Conservation (phyloP, 192 early-diverging fungal genomes). For the Coemansia asiatica region DNA sequence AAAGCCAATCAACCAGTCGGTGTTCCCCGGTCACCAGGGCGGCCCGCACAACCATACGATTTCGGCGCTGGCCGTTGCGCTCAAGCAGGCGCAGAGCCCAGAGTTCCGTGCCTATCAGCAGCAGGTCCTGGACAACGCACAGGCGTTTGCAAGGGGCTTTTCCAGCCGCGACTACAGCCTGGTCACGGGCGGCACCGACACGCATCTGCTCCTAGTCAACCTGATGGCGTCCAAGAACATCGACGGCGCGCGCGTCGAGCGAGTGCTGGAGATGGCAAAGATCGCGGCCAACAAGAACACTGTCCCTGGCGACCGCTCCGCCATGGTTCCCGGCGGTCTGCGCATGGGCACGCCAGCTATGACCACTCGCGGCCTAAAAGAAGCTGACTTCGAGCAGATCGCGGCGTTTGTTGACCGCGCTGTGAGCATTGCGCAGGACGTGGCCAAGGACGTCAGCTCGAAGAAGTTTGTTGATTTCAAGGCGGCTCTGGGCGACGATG, state of each 20-base stretch:
- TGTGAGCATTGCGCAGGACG: conserved; percentile 74
- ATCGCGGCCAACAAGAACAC: conserved; percentile 99
- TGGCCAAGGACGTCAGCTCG: conserved; percentile 63
- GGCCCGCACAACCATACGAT: conserved; percentile 99
- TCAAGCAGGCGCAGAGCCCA: conserved; percentile 84
- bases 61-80: conserved; percentile 88
- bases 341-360: conserved; percentile 96
- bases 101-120: conserved; percentile 89
- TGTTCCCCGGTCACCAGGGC: conserved; percentile 99
- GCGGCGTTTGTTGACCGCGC: conserved; percentile 86
- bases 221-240: conserved; percentile 72
- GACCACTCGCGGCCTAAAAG: conserved; percentile 88
- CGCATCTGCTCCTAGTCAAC: conserved; percentile 90
- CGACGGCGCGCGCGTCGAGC: conserved; percentile 95
- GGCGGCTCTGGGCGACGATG: conserved; percentile 71
- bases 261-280: conserved; percentile 93
- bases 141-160: conserved; percentile 83
- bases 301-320: conserved; percentile 92
- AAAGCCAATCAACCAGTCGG: conserved; percentile 90
- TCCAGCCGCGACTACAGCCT: conserved; percentile 71
- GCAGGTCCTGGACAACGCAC: conserved; percentile 87
- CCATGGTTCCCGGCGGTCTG: conserved; percentile 90
- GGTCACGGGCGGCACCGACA: conserved; percentile 93
- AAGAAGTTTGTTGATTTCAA: conserved; percentile 92
- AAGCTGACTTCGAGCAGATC: conserved; percentile 86